Conservation (phyloP, 495 filamentous ascomycete species). For the Tuber aestivum region DNA sequence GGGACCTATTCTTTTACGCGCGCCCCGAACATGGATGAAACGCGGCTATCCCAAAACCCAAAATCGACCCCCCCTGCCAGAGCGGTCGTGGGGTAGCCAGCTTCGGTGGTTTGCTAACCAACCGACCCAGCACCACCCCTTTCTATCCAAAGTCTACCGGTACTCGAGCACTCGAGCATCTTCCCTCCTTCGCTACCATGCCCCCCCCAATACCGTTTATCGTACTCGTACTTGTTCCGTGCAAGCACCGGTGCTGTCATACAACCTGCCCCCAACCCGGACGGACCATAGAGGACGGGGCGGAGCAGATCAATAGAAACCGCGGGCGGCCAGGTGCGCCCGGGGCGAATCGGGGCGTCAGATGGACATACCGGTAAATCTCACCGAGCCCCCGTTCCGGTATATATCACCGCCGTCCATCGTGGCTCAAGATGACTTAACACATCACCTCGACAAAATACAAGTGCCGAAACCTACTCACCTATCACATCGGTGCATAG, state of each 20-base stretch:
- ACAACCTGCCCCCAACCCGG: background rate
- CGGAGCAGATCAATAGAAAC: background rate
- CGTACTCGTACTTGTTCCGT: background rate
- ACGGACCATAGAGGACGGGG: too few relatives aligned
- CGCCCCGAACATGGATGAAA: conserved; percentile 1
- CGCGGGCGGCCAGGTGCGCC: background rate
- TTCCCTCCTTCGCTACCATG: background rate
- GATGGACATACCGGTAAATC: background rate
- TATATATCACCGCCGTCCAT: background rate
- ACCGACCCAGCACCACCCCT: background rate
- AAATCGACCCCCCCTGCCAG: background rate
- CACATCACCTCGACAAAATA: background rate
- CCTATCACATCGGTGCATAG: background rate
- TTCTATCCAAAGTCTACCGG: background rate
- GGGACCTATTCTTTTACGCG: background rate
- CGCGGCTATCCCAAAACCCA: background rate
- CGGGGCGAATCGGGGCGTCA: background rate
- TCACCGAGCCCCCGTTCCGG: background rate
- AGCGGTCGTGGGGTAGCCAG: background rate
- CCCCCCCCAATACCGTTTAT: background rate
- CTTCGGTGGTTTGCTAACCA: background rate
- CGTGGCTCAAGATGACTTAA: background rate
- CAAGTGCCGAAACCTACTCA: background rate
- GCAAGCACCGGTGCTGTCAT: background rate
- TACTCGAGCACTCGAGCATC: too few relatives aligned